Conservation (phyloP, 2,329 filamentous ascomycete genomes). For the Leptographium wingfieldii region DNA sequence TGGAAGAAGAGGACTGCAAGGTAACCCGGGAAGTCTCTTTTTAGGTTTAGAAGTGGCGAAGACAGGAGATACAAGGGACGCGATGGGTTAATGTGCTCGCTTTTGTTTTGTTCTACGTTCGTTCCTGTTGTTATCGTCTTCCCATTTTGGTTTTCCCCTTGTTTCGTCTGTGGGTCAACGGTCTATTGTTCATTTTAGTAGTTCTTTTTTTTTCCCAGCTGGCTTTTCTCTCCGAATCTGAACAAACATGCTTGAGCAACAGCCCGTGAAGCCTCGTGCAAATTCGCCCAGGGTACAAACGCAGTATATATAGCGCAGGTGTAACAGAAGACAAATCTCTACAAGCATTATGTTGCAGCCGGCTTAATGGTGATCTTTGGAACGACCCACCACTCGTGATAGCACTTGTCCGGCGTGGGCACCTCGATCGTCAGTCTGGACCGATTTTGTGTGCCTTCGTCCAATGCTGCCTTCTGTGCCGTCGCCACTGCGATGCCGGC, state of each 20-base stretch:
- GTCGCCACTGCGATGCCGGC: constrained; percentile 51
- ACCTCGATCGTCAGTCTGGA: constrained; percentile 35
- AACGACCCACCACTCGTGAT: constrained; percentile 55
- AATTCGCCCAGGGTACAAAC: not conserved
- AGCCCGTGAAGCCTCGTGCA: not conserved
- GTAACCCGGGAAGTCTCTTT: not conserved
- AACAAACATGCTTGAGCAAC: not conserved
- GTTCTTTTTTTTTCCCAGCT: not conserved
- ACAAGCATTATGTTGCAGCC: not conserved
- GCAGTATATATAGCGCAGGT: not conserved
- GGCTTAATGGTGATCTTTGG: constrained; percentile 28
- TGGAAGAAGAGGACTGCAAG: not conserved
- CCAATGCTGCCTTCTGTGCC: constrained; percentile 38
- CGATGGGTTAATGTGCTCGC: constrained; percentile 1
- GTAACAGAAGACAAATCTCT: not conserved
- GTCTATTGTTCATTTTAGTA: not conserved
- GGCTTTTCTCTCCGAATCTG: not conserved
- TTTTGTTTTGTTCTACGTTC: not conserved
- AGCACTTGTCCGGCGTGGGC: constrained; percentile 37
- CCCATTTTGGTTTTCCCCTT: not conserved
- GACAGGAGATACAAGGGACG: not conserved
- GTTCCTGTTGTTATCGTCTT: not conserved
- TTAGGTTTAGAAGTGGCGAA: not conserved
- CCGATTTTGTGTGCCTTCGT: constrained; percentile 18
- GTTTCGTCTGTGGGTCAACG: not conserved